These are phyloP conservation scores for Musa itinerans DNA, from an alignment of 176 grass and related monocot species.

Conservation along the genomic window DNA sequence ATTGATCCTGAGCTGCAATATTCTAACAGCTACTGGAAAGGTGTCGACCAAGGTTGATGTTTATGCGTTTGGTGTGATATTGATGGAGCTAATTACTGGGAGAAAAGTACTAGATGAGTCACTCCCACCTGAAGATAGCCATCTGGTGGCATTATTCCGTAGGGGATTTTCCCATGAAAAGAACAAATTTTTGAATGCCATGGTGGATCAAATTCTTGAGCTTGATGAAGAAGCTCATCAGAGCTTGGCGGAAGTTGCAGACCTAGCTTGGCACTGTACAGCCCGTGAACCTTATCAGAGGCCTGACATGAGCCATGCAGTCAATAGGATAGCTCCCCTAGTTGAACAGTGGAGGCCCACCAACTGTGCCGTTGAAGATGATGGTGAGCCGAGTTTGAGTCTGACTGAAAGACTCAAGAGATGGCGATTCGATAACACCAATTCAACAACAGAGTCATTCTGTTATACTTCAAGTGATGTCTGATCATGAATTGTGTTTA, in stretches of 20 bases:
- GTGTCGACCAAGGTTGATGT: slow-evolving; percentile 91
- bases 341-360: slow-evolving; percentile 67
- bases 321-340: slow-evolving; percentile 58
- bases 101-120: slow-evolving; percentile 88
- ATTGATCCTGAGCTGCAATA: slow-evolving; percentile 15
- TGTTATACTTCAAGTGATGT: slow-evolving; percentile 2
- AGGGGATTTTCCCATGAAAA: slow-evolving; percentile 57
- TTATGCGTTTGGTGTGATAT: slow-evolving; percentile 91
- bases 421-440: slow-evolving; percentile 46
- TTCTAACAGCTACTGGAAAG: slow-evolving; percentile 76
- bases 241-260: slow-evolving; percentile 64
- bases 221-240: slow-evolving; percentile 44
- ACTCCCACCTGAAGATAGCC: slow-evolving; percentile 63
- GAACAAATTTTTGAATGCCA: slow-evolving; percentile 58
- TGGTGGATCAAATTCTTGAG: slow-evolving; percentile 47
- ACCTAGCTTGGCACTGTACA: slow-evolving; percentile 78
- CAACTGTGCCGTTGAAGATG: slow-evolving; percentile 24
- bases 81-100: slow-evolving; percentile 89
- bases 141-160: slow-evolving; percentile 72
- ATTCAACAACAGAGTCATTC: slow-evolving; percentile 29
- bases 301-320: slow-evolving; percentile 89
- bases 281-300: slow-evolving; percentile 61
- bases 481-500: not conserved
- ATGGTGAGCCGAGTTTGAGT: slow-evolving; percentile 31
- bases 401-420: slow-evolving; percentile 50